Base-by-base conservation (phyloP, 1,284 basidiomycete species). In the Serendipita sp. region DNA sequence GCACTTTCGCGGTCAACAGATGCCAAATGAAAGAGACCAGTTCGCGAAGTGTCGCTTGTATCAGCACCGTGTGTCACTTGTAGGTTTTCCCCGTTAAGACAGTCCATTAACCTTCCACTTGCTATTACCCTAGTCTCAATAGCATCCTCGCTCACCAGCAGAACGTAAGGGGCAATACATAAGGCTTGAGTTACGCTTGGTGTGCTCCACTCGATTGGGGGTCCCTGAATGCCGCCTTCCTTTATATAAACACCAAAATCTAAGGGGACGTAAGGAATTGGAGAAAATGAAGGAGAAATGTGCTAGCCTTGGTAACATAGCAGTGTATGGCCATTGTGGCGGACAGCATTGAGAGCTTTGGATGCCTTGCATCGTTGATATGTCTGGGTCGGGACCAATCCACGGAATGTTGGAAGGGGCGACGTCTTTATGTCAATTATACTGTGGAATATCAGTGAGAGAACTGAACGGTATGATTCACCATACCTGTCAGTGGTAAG, bases 301-400 rank as follows among this genome's bases (percentile, higher is more conserved):
- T n/a, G 10, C 53, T 10, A 4, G 32, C 53, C 53, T 58, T 22
- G 32, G 53, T 58, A 58, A 34, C 53, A 58, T 32, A 58, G 53
- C n/a, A 58, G 32, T n/a, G 34, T 32, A n/a, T n/a, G 22, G n/a
- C 32, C 32, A n/a, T 35, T 35, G 34, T 58, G 53, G 0, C 34
- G 53, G 29, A 58, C n/a, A n/a, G 32, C 32, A 35, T 58, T 58
- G 53, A 58, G 22, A 2, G 53, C 15, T n/a, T 58, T 58, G 4
- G 53, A 58, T 30, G 53, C 32, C 17, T 58, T 26, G 29, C 53
- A 58, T 26, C 53, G 53, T 26, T 58, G 53, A 32, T 58, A 58
- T 10, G 53, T 32, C 53, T 58, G 53, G 32, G 22, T 58, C 8
- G 53, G 32, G 15, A 32, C 53, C n/a, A 58, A 32, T 5, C 53